phyloP scores from a whole-genome alignment of 352 stramenopile genomes.

The Aphanomyces cochlioides region DNA sequence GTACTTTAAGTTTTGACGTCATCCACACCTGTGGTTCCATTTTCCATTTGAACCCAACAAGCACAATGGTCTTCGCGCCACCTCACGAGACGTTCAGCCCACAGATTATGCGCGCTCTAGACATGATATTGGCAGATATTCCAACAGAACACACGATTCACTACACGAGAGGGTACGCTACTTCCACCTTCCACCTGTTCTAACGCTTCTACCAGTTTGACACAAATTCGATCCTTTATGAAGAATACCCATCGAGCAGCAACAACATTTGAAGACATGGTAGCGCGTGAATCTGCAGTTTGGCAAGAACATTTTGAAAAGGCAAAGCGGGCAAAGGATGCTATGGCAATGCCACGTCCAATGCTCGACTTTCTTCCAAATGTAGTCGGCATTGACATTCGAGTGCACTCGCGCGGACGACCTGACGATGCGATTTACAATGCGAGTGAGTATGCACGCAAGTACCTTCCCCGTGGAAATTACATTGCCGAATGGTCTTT shows the following conservation, averaged over 20 bases:
- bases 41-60: no score
- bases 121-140: background rate
- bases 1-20: no score
- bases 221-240: constrained; percentile 21
- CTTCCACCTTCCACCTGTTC: constrained; percentile 6
- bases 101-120: constrained; percentile 36
- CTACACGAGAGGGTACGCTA: constrained; percentile 51
- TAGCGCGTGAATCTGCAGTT: background rate
- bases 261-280: constrained; percentile 20
- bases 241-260: background rate
- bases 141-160: constrained; percentile 33
- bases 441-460: constrained; percentile 54
- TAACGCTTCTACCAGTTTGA: constrained; percentile 34
- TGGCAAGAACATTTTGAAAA: constrained; percentile 49
- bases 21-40: no score
- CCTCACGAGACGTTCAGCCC: constrained; percentile 43
- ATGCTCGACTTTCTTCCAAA: constrained; percentile 40
- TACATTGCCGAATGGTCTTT: constrained; percentile 53
- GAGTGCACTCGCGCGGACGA: constrained; percentile 53
- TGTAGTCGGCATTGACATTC: constrained; percentile 52
- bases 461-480: constrained; percentile 69
- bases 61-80: constrained; percentile 38
- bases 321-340: constrained; percentile 32
- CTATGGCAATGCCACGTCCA: constrained; percentile 48
- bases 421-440: constrained; percentile 73